A percentile compares a stretch with the other conserved stretches of the same genome.
Evolutionary conservation across 768 basidiomycete genomes (phyloP).

Genomic region (Lactarius sanguifluus): DNA sequence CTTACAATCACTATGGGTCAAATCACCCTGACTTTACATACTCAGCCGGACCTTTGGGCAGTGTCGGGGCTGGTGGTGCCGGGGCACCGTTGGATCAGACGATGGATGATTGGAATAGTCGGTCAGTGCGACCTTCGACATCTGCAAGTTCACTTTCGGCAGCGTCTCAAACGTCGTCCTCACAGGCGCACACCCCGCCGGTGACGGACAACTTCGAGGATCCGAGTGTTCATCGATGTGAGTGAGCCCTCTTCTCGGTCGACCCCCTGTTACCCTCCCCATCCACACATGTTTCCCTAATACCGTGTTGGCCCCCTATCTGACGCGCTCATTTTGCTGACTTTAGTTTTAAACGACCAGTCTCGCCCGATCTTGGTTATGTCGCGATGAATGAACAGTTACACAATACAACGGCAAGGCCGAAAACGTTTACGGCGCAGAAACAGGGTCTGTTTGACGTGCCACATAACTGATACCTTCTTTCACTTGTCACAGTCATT

Average conservation of each 20-base stretch:
- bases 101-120: conserved; percentile 34
- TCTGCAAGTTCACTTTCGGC: conserved; percentile 76
- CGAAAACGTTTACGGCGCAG: conserved; percentile 28
- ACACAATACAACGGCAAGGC: conserved; percentile 27
- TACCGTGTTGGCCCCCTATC: conserved; percentile 19
- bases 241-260: conserved; percentile 42
- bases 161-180: conserved; percentile 73
- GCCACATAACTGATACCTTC: conserved; percentile 23
- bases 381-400: conserved; percentile 76
- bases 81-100: conserved; percentile 33
- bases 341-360: conserved; percentile 50
- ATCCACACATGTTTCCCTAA: conserved; percentile 8
- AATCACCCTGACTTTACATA: conserved; percentile 76
- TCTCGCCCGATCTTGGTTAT: conserved; percentile 85
- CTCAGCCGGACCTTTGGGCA: conserved; percentile 51
- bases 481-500: conserved; percentile 25
- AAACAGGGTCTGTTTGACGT: conserved; percentile 27
- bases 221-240: conserved; percentile 81
- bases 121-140: conserved; percentile 69
- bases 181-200: conserved; percentile 80
- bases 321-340: conserved; percentile 28
- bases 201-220: conserved; percentile 63
- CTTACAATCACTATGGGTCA: conserved; percentile 29
- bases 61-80: conserved; percentile 29
- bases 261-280: background rate